Conservation (phyloP, 2,329 filamentous ascomycete species). For the Erysiphe pulchra region DNA sequence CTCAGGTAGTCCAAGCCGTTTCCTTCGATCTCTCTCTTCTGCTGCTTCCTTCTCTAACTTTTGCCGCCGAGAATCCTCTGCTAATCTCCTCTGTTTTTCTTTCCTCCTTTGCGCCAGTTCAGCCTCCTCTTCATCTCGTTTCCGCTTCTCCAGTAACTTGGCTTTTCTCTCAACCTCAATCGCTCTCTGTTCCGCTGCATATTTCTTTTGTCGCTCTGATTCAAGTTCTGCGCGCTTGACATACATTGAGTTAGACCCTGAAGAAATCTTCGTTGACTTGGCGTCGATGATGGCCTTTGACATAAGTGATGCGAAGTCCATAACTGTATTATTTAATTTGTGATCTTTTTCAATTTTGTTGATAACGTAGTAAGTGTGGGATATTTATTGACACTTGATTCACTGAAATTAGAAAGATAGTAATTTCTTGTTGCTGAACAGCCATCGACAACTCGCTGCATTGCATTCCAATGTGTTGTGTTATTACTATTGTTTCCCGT, state of each 20-base stretch:
- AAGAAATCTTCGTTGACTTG: constrained; percentile 21
- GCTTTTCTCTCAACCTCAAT: constrained; percentile 46
- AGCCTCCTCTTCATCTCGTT: constrained; percentile 65
- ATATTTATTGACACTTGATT: too few species aligned
- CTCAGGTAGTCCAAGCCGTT: constrained; percentile 58
- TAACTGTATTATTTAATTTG: constrained; percentile 17
- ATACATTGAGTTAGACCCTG: constrained; percentile 38
- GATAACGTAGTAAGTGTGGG: too few species aligned
- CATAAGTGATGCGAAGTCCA: constrained; percentile 95
- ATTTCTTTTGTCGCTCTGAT: constrained; percentile 53
- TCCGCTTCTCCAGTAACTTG: constrained; percentile 53
- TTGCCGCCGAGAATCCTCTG: constrained; percentile 48
- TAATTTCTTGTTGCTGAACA: too few species aligned
- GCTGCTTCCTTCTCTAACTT: constrained; percentile 49
- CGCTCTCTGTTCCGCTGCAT: constrained; percentile 55
- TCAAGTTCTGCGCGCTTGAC: constrained; percentile 68
- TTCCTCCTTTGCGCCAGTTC: constrained; percentile 43
- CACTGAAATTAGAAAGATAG: too few species aligned
- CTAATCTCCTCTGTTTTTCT: constrained; percentile 57
- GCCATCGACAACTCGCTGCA: too few species aligned
- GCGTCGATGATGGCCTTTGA: constrained; percentile 72
- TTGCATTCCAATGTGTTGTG: too few species aligned
- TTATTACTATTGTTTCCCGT: too few species aligned
- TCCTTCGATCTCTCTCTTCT: constrained; percentile 47
- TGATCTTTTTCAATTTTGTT: too few species aligned